phyloP scores from a whole-genome alignment of 495 filamentous ascomycete genomes.

The Trichocladium antarcticum region DNA sequence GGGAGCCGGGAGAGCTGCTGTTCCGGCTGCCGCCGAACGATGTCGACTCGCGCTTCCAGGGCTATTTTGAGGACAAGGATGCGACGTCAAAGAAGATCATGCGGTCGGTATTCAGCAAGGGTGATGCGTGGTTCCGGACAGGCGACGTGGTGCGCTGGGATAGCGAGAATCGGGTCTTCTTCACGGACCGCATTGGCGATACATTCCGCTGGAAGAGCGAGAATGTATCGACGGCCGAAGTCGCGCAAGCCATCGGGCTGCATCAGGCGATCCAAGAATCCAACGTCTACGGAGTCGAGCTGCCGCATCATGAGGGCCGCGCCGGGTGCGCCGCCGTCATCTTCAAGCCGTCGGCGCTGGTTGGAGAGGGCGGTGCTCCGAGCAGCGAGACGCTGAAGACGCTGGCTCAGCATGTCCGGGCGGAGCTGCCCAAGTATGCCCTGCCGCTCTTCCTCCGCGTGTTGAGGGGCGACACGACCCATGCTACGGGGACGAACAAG shows the following conservation, averaged over 20 bases:
- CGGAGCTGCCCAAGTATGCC: slow-evolving; percentile 58
- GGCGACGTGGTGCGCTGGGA: slow-evolving; percentile 73
- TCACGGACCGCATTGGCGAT: slow-evolving; percentile 84
- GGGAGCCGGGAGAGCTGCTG: slow-evolving; percentile 72
- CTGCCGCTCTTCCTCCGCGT: slow-evolving; percentile 69
- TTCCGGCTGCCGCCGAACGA: slow-evolving; percentile 58
- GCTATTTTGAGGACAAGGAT: slow-evolving; percentile 68
- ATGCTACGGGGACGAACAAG: slow-evolving; percentile 76
- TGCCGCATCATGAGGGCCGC: slow-evolving; percentile 77
- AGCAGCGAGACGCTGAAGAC: slow-evolving; percentile 39
- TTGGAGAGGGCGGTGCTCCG: slow-evolving; percentile 22
- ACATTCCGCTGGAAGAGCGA: slow-evolving; percentile 95
- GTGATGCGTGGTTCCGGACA: slow-evolving; percentile 77
- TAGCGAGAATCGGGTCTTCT: slow-evolving; percentile 63
- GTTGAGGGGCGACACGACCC: slow-evolving; percentile 39
- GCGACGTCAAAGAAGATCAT: slow-evolving; percentile 73
- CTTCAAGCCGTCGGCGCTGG: slow-evolving; percentile 27
- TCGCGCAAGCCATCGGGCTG: slow-evolving; percentile 57
- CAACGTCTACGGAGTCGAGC: slow-evolving; percentile 76
- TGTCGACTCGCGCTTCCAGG: slow-evolving; percentile 60
- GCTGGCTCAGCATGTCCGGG: slow-evolving; percentile 48
- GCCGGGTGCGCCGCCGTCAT: slow-evolving; percentile 72
- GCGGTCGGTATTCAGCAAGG: slow-evolving; percentile 63
- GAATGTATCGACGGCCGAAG: slow-evolving; percentile 82
- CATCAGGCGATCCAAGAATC: slow-evolving; percentile 62